Evolutionary conservation across 2,329 filamentous ascomycete genomes (phyloP).

Genomic region (Lachnellula occidentalis): DNA sequence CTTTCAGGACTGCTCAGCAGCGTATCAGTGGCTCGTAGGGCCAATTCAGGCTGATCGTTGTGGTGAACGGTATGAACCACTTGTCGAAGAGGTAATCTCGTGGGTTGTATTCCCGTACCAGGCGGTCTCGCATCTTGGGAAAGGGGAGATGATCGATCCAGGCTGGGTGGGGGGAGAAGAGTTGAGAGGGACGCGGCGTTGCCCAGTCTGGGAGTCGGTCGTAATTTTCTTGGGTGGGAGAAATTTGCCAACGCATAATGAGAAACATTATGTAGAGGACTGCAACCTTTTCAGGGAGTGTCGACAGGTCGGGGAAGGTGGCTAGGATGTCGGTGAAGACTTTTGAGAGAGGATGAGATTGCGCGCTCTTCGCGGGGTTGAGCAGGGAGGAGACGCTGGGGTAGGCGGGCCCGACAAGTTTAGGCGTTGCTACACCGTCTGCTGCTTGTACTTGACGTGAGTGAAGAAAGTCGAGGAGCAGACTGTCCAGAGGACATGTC

Average conservation of each 20-base stretch:
- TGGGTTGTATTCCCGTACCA: constrained; percentile 47
- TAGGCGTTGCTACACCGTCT: constrained; percentile 57
- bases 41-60: constrained; percentile 75
- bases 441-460: constrained; percentile 61
- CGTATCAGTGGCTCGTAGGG: constrained; percentile 70
- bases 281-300: constrained; percentile 76
- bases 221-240: constrained; percentile 73
- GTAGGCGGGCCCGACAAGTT: constrained; percentile 70
- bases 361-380: constrained; percentile 58
- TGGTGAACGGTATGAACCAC: constrained; percentile 79
- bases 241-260: constrained; percentile 79
- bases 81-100: constrained; percentile 63
- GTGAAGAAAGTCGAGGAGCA: constrained; percentile 75
- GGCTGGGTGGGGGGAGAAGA: constrained; percentile 62
- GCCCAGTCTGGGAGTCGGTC: constrained; percentile 70
- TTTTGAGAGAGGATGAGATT: constrained; percentile 73
- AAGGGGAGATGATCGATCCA: constrained; percentile 84
- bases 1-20: constrained; percentile 51
- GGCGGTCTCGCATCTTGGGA: constrained; percentile 66
- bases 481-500: constrained; percentile 70
- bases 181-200: constrained; percentile 60
- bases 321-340: constrained; percentile 79
- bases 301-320: constrained; percentile 74
- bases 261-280: constrained; percentile 84
- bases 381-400: constrained; percentile 75